A percentile compares a stretch with the other conserved stretches of the same genome.
Conservation (phyloP, 345 rosid genomes). For the Kandelia obovata region DNA sequence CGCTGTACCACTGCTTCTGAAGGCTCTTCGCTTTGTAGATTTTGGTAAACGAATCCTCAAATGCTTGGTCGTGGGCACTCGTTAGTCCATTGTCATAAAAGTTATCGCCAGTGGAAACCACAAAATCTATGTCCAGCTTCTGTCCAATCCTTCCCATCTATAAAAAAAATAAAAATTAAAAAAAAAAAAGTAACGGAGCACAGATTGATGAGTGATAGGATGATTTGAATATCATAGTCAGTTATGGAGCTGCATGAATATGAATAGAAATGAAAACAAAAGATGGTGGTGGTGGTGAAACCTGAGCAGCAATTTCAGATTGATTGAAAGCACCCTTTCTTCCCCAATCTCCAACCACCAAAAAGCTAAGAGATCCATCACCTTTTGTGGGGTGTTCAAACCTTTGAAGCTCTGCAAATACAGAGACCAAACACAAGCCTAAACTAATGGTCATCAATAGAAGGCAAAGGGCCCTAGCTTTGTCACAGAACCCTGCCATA, state of each 20-base stretch:
- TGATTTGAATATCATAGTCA: no score
- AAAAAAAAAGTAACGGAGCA: not conserved
- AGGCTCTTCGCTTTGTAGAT: slow-evolving; percentile 68
- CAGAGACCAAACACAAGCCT: slow-evolving; percentile 14
- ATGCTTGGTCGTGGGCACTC: slow-evolving; percentile 45
- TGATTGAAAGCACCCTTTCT: slow-evolving; percentile 68
- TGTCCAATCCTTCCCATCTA: slow-evolving; percentile 80
- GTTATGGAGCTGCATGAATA: no score
- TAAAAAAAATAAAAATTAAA: not conserved
- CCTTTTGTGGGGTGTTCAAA: slow-evolving; percentile 45
- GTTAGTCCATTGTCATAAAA: slow-evolving; percentile 74
- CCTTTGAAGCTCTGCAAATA: slow-evolving; percentile 44
- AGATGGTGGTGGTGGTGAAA: slow-evolving; percentile 1
- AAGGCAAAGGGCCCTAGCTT: not conserved
- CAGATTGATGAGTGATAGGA: no score
- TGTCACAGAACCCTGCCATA: not conserved
- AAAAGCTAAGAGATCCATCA: slow-evolving; percentile 54
- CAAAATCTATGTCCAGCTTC: slow-evolving; percentile 57
- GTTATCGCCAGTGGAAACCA: slow-evolving; percentile 83
- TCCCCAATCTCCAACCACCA: slow-evolving; percentile 88
- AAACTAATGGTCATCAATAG: not conserved
- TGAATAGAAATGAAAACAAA: no score
- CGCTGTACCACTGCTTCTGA: slow-evolving; percentile 77
- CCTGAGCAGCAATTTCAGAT: slow-evolving; percentile 66
- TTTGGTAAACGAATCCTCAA: slow-evolving; percentile 57